A percentile compares a stretch with the other conserved stretches of the same genome.
Evolutionary conservation across 176 grass and related monocot species (phyloP).

Genomic region (Chloris gayana): DNA sequence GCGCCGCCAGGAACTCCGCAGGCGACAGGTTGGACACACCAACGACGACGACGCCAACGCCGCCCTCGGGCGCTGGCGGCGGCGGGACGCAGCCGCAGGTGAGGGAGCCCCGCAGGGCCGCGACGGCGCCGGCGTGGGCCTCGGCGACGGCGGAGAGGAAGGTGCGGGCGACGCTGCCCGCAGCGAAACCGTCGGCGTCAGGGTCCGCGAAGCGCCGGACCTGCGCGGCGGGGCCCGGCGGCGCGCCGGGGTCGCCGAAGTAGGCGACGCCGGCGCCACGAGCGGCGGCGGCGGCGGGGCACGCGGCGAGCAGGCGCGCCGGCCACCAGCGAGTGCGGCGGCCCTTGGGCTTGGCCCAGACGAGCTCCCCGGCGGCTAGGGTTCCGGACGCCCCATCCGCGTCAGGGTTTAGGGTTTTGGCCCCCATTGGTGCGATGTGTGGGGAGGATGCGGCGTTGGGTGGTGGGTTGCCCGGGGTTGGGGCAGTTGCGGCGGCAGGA

Average conservation of each 20-base stretch:
- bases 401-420: slow-evolving; percentile 22
- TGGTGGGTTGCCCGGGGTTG: too few species aligned
- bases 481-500: neutral
- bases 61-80: too few species aligned
- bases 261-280: slow-evolving; percentile 27
- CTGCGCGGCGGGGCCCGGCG: slow-evolving; percentile 4
- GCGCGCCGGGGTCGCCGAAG: neutral
- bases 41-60: neutral
- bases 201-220: slow-evolving; percentile 42
- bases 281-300: neutral
- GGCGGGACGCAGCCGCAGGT: slow-evolving; percentile 27
- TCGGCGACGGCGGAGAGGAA: slow-evolving; percentile 35
- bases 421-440: neutral
- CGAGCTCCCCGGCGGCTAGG: slow-evolving; percentile 66
- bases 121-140: slow-evolving; percentile 7
- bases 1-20: slow-evolving; percentile 50
- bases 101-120: neutral
- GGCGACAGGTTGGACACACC: slow-evolving; percentile 45
- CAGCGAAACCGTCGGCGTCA: slow-evolving; percentile 29
- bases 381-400: neutral
- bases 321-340: slow-evolving; percentile 49
- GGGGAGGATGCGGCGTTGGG: neutral
- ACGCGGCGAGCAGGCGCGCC: slow-evolving; percentile 23
- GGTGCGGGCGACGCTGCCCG: neutral
- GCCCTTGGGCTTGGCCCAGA: slow-evolving; percentile 67